These are phyloP conservation scores for Solanum pennellii DNA, from an alignment of 257 asterid genomes.

Conservation along the genomic window DNA sequence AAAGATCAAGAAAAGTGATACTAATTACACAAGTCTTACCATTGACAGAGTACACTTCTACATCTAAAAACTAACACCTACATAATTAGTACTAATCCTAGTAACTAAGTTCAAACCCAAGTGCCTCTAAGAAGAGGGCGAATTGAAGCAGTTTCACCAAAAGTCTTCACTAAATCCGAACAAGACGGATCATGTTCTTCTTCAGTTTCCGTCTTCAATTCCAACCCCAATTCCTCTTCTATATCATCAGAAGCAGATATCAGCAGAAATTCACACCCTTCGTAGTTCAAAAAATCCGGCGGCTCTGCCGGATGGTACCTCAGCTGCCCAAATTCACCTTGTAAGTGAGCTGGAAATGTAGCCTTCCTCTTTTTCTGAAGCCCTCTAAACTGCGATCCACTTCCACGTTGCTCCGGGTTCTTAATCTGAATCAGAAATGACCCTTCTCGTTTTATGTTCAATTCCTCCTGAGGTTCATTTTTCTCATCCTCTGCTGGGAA, in stretches of 20 bases:
- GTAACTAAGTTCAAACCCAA: constrained; percentile 13
- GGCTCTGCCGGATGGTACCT: constrained; percentile 50
- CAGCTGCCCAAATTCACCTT: constrained; percentile 36
- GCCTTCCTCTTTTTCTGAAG: constrained; percentile 49
- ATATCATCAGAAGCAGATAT: constrained; percentile 61
- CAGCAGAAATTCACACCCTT: constrained; percentile 73
- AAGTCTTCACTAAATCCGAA: constrained; percentile 36
- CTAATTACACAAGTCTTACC: background rate
- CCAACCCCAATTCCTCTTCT: constrained; percentile 56
- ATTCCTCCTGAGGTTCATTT: constrained; percentile 39
- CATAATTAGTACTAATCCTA: background rate
- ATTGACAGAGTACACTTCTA: background rate
- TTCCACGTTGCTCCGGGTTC: constrained; percentile 29
- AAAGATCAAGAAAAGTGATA: background rate
- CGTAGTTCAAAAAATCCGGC: constrained; percentile 60
- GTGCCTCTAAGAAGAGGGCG: constrained; percentile 53
- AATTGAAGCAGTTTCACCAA: constrained; percentile 31
- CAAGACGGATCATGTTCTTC: constrained; percentile 27
- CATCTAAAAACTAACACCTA: background rate
- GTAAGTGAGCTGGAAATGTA: constrained; percentile 41
- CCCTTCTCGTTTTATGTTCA: constrained; percentile 47
- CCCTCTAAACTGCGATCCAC: constrained; percentile 19
- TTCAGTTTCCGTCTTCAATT: constrained; percentile 31
- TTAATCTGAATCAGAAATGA: constrained; percentile 59
- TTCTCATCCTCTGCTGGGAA: constrained; percentile 30